These are phyloP conservation scores for Globisporangium acanthophoron DNA, from an alignment of 352 stramenopile species.

Conservation along the genomic window DNA sequence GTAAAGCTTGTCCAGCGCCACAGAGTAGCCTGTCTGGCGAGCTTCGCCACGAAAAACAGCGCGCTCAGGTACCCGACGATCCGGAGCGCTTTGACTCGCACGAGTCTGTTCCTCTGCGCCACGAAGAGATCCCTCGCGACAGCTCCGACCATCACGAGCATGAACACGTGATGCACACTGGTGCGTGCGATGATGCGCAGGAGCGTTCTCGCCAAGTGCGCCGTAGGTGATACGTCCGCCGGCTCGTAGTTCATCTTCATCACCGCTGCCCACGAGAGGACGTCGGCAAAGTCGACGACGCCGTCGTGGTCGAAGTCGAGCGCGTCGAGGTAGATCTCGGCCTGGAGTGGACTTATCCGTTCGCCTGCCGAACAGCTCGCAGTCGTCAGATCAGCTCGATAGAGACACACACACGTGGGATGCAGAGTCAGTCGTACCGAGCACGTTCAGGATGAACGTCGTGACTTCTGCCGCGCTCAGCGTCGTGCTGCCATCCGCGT, in stretches of 20 bases:
- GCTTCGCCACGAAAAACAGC: constrained; percentile 25
- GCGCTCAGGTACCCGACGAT: constrained; percentile 6
- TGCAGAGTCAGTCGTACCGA: constrained; percentile 25
- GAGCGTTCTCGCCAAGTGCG: not conserved
- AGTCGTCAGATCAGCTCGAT: no score
- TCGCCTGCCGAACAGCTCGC: constrained; percentile 28
- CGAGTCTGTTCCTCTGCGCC: not conserved
- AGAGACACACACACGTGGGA: not conserved
- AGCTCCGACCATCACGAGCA: constrained; percentile 24
- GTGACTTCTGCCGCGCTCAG: constrained; percentile 47
- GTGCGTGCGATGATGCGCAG: constrained; percentile 6
- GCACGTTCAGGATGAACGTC: constrained; percentile 70
- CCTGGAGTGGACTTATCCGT: constrained; percentile 37
- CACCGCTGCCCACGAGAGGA: constrained; percentile 68
- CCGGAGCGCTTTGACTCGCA: constrained; percentile 9
- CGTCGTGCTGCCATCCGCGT: constrained; percentile 67
- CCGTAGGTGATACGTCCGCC: not conserved
- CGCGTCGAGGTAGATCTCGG: constrained; percentile 55
- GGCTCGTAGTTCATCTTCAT: constrained; percentile 62
- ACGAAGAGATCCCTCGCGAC: constrained; percentile 9
- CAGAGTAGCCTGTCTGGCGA: not conserved
- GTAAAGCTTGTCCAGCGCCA: not conserved
- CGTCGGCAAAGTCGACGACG: constrained; percentile 67
- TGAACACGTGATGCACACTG: constrained; percentile 17
- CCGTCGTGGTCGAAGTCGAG: constrained; percentile 75